Conservation (phyloP, 306 rosid genomes). For the Phaseolus lunatus region DNA sequence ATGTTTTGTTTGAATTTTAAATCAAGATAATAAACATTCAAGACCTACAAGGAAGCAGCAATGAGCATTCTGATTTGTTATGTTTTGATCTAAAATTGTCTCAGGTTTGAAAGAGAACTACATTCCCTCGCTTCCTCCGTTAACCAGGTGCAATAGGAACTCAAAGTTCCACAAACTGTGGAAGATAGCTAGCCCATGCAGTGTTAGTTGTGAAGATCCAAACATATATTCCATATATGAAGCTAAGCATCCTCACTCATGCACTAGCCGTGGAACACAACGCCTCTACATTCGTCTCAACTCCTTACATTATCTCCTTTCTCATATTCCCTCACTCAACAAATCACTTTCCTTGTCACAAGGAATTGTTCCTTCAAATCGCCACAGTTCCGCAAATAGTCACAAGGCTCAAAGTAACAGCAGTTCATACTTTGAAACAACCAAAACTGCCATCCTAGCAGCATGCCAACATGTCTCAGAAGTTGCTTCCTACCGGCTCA, state of each 20-base stretch:
- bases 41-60: constrained; percentile 8
- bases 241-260: constrained; percentile 67
- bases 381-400: constrained; percentile 12
- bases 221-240: constrained; percentile 55
- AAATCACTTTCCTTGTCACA: constrained; percentile 69
- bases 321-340: constrained; percentile 65
- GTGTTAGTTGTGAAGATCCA: constrained; percentile 60
- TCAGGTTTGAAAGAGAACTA: constrained; percentile 89
- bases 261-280: constrained; percentile 91
- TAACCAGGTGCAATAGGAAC: constrained; percentile 80
- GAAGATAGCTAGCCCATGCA: constrained; percentile 84
- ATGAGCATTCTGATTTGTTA: constrained; percentile 5
- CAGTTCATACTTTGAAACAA: constrained; percentile 68
- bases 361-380: constrained; percentile 52
- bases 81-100: constrained; percentile 18
- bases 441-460: constrained; percentile 52
- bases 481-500: constrained; percentile 82
- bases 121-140: constrained; percentile 82
- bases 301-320: constrained; percentile 68
- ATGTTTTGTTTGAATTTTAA: not conserved
- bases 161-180: constrained; percentile 74
- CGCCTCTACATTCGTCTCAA: constrained; percentile 98
- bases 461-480: constrained; percentile 82
- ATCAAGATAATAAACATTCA: not conserved
- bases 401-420: constrained; percentile 35